Percentiles rank a stretch among this genome's conserved stretches.
phyloP scores from a whole-genome alignment of 1,284 basidiomycete species.

The Trichosporon sp. region DNA sequence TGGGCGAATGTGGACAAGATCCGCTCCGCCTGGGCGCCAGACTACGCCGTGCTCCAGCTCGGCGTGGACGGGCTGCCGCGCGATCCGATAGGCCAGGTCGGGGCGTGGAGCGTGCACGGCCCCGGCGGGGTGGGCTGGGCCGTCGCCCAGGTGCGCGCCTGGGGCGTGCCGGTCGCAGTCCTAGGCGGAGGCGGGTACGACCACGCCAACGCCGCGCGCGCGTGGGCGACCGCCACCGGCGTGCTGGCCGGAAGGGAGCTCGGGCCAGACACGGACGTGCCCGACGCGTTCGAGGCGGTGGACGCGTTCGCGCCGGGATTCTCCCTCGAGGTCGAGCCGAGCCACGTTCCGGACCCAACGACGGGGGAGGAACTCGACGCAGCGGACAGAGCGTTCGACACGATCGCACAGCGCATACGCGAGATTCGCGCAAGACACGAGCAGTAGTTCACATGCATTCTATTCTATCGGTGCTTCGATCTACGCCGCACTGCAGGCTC shows the following conservation, averaged over 20 bases:
- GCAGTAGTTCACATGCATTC: background rate
- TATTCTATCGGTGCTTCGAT: background rate
- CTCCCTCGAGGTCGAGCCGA: constrained; percentile 62
- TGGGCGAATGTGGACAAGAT: constrained; percentile 63
- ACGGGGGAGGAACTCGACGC: constrained; percentile 53
- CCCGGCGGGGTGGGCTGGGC: constrained; percentile 69
- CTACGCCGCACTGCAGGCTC: no score
- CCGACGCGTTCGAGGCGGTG: constrained; percentile 62
- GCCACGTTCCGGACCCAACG: constrained; percentile 69
- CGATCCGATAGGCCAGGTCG: constrained; percentile 63
- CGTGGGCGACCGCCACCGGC: constrained; percentile 76
- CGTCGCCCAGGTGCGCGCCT: constrained; percentile 57
- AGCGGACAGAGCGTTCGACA: constrained; percentile 31
- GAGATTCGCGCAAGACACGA: constrained; percentile 18
- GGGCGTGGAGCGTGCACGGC: constrained; percentile 68
- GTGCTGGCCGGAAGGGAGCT: constrained; percentile 60
- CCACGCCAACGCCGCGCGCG: constrained; percentile 71
- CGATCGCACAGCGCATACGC: constrained; percentile 27
- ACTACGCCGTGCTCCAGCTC: constrained; percentile 77
- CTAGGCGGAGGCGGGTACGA: constrained; percentile 68
- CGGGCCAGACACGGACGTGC: constrained; percentile 60
- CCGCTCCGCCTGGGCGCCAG: constrained; percentile 63
- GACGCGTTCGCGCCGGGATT: constrained; percentile 72
- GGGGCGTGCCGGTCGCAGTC: constrained; percentile 58
- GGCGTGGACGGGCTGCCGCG: constrained; percentile 80